Percentiles rank a stretch among this genome's conserved stretches.
phyloP scores from a whole-genome alignment of 768 basidiomycete genomes.

The Cystofilobasidium macerans region DNA sequence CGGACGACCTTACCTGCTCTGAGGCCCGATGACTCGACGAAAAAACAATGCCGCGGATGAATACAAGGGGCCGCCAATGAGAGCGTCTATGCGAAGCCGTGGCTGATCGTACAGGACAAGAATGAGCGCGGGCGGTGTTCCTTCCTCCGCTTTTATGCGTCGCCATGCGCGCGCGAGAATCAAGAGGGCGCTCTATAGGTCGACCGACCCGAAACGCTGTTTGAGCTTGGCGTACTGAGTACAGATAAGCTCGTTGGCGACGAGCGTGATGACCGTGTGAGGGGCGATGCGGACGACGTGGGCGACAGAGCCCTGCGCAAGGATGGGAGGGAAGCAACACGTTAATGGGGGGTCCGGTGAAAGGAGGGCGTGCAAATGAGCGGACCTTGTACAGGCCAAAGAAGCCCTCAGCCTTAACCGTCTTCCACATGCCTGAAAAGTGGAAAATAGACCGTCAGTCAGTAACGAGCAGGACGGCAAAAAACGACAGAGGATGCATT shows the following conservation, averaged over 20 bases:
- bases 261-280: conserved; percentile 47
- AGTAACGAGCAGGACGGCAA: background rate
- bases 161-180: background rate
- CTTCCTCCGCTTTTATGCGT: too few species aligned
- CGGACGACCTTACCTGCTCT: too few species aligned
- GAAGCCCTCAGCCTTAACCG: conserved; percentile 75
- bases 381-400: conserved; percentile 98
- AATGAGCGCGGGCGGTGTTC: too few species aligned
- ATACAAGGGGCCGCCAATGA: too few species aligned
- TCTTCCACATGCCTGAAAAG: conserved; percentile 92
- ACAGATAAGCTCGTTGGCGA: conserved; percentile 18
- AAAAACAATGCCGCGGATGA: too few species aligned
- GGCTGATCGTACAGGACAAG: too few species aligned
- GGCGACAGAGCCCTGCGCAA: too few species aligned
- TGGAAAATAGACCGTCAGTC: background rate
- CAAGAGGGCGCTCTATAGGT: background rate
- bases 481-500: background rate
- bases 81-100: too few species aligned
- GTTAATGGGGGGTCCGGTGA: conserved; percentile 42
- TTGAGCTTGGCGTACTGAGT: conserved; percentile 15
- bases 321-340: too few species aligned
- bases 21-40: too few species aligned
- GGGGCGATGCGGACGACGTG: conserved; percentile 63
- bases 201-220: background rate
- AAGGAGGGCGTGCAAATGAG: too few species aligned